A percentile compares a stretch with the other conserved stretches of the same genome.
Evolutionary conservation across 306 rosid species (phyloP).

Genomic region (Aeschynomene evenia): DNA sequence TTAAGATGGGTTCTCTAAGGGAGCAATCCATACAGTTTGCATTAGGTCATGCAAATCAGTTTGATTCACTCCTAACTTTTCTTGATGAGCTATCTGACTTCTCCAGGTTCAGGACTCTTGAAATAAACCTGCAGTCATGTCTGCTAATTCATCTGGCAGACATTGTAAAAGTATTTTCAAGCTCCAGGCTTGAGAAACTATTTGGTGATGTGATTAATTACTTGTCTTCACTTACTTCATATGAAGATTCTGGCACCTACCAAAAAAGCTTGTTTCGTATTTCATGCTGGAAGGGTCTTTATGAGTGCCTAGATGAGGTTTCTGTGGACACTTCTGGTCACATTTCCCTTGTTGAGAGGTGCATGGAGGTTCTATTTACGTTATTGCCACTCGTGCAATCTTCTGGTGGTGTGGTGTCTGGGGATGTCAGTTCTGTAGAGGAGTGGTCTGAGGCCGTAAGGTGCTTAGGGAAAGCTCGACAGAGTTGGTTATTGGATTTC

Average conservation of each 20-base stretch:
- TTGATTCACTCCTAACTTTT: conserved; percentile 70
- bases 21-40: conserved; percentile 75
- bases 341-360: conserved; percentile 61
- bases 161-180: conserved; percentile 68
- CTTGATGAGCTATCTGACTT: conserved; percentile 87
- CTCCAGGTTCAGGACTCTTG: conserved; percentile 76
- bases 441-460: conserved; percentile 80
- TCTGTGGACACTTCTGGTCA: conserved; percentile 55
- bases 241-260: conserved; percentile 35
- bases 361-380: conserved; percentile 78
- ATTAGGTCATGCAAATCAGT: conserved; percentile 81
- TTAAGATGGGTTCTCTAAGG: conserved; percentile 57
- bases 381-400: conserved; percentile 56
- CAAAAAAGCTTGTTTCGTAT: conserved; percentile 47
- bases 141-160: conserved; percentile 73
- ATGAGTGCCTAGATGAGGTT: conserved; percentile 67
- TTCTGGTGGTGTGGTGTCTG: conserved; percentile 19
- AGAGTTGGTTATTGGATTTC: conserved; percentile 64
- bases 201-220: conserved; percentile 55
- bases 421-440: conserved; percentile 37
- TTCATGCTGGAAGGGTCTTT: conserved; percentile 94
- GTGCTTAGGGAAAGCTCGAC: conserved; percentile 82
- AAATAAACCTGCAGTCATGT: conserved; percentile 66
- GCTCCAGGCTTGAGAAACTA: conserved; percentile 77
- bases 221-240: conserved; percentile 51